Evolutionary conservation across 2,329 filamentous ascomycete genomes (phyloP).

Genomic region (Pseudocercospora vitis): DNA sequence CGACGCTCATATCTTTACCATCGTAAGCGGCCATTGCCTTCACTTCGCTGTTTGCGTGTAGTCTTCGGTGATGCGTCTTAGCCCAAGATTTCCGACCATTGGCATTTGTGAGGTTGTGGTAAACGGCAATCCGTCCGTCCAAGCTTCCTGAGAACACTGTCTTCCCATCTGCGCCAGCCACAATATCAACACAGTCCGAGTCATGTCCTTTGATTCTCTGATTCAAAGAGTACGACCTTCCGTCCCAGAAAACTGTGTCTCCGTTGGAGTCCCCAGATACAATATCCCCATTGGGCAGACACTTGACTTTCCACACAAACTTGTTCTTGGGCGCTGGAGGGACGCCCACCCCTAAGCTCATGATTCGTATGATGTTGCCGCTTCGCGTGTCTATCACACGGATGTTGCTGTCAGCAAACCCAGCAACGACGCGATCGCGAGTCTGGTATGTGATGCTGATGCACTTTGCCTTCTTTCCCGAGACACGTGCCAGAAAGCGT

Average conservation of each 20-base stretch:
- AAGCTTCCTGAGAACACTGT: constrained; percentile 87
- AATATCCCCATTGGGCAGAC: constrained; percentile 81
- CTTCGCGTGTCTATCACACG: constrained; percentile 83
- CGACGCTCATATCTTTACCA: constrained; percentile 71
- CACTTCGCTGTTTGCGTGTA: constrained; percentile 83
- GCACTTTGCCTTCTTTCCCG: constrained; percentile 82
- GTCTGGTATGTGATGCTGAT: constrained; percentile 90
- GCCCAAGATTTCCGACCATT: constrained; percentile 65
- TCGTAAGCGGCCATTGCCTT: constrained; percentile 93
- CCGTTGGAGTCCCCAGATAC: constrained; percentile 94
- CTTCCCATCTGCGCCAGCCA: constrained; percentile 74
- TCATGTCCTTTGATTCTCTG: constrained; percentile 85
- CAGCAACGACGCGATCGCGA: constrained; percentile 77
- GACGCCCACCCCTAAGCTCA: constrained; percentile 80
- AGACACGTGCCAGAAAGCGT: constrained; percentile 70
- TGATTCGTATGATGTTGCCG: constrained; percentile 72
- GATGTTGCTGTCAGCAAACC: constrained; percentile 95
- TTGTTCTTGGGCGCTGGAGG: constrained; percentile 77
- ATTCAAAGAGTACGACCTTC: constrained; percentile 82
- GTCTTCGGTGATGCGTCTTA: constrained; percentile 80
- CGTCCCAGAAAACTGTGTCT: constrained; percentile 90
- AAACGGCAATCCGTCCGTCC: constrained; percentile 82
- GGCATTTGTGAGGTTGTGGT: constrained; percentile 61
- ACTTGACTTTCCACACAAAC: constrained; percentile 91
- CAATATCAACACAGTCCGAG: constrained; percentile 87